Evolutionary conservation across 805 yeast species (phyloP).

Genomic region (Saturnispora gosingensis): DNA sequence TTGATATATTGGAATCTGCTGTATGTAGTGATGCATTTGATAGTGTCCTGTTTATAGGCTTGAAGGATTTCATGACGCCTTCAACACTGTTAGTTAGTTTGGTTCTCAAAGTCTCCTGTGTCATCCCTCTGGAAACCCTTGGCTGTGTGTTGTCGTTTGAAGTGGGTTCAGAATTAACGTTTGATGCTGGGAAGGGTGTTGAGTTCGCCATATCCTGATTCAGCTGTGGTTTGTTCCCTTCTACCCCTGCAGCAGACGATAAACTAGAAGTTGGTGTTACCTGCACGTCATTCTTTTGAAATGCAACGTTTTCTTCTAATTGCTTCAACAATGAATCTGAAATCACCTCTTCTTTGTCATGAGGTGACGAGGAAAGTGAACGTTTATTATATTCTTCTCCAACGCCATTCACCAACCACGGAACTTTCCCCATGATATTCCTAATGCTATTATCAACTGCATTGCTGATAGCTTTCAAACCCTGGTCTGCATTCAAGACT

Average conservation of each 20-base stretch:
- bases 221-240: conserved; percentile 4
- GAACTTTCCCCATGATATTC: conserved; percentile 27
- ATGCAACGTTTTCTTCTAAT: conserved; percentile 24
- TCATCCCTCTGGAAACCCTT: conserved; percentile 9
- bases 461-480: conserved; percentile 25
- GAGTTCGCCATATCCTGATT: conserved; percentile 1
- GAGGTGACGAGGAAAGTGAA: background rate
- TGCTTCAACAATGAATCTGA: conserved; percentile 22
- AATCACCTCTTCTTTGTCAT: conserved; percentile 10
- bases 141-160: conserved; percentile 3
- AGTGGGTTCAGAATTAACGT: conserved; percentile 7
- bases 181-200: conserved; percentile 7
- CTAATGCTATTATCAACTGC: conserved; percentile 30
- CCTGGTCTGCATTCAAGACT: conserved; percentile 29
- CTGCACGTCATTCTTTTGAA: conserved; percentile 13
- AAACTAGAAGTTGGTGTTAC: conserved; percentile 26
- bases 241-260: conserved; percentile 13
- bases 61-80: conserved; percentile 28
- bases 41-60: conserved; percentile 27
- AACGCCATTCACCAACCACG: conserved; percentile 21
- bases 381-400: conserved; percentile 6
- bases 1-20: conserved; percentile 6
- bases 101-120: conserved; percentile 22
- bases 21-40: conserved; percentile 25
- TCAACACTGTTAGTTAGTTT: conserved; percentile 27